Percentiles rank a stretch among this genome's conserved stretches.
Conservation (phyloP, 768 basidiomycete genomes). For the Suillus brevipes region DNA sequence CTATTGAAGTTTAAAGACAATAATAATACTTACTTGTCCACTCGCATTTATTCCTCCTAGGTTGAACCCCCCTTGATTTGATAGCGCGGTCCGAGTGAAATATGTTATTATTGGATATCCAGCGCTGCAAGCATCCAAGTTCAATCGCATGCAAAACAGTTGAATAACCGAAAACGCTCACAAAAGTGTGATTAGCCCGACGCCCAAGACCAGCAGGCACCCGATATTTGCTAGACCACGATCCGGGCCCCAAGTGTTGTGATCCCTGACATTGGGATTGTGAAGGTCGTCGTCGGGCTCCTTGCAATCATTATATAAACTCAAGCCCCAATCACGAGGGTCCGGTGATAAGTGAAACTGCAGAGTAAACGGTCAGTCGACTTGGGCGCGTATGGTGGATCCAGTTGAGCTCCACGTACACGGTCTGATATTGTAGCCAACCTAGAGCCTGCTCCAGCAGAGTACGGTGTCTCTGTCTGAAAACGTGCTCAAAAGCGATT, state of each 20-base stretch:
- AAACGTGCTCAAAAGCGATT: background rate
- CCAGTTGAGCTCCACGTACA: constrained; percentile 25
- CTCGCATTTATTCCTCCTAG: constrained; percentile 74
- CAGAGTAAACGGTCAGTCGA: background rate
- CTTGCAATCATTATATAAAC: constrained; percentile 50
- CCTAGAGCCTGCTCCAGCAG: constrained; percentile 40
- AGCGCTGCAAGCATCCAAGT: constrained; percentile 29
- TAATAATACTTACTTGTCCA: constrained; percentile 54
- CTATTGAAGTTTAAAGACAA: background rate
- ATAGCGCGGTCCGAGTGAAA: constrained; percentile 29
- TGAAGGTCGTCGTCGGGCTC: constrained; percentile 77
- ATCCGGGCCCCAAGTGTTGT: constrained; percentile 13
- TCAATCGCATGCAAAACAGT: background rate
- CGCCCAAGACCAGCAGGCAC: constrained; percentile 58
- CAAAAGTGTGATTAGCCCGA: constrained; percentile 57
- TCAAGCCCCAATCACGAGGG: constrained; percentile 65
- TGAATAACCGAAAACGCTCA: constrained; percentile 34
- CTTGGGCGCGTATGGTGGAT: background rate
- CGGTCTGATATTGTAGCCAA: constrained; percentile 42
- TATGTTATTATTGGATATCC: constrained; percentile 46
- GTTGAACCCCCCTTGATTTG: constrained; percentile 49
- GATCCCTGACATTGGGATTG: constrained; percentile 50
- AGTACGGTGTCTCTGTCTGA: constrained; percentile 40
- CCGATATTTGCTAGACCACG: constrained; percentile 74
- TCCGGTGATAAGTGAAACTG: constrained; percentile 69